Evolutionary conservation across 495 filamentous ascomycete species (phyloP).

Genomic region (Penicillium lagena): DNA sequence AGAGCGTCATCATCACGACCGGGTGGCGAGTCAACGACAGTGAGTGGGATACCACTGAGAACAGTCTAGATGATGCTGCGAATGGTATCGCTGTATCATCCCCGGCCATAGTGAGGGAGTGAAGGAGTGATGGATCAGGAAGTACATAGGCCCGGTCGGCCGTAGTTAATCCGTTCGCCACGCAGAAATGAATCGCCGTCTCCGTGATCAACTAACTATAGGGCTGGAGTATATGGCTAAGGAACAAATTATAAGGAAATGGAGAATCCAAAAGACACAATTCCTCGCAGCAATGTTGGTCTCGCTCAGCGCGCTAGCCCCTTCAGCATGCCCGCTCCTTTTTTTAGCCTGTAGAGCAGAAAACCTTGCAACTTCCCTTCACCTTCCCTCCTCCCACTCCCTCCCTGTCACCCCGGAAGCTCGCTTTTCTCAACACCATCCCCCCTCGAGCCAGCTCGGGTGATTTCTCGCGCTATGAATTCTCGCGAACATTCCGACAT

Average conservation of each 20-base stretch:
- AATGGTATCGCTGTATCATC: no score
- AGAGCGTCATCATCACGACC: no score
- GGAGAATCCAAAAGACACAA: conserved; percentile 4
- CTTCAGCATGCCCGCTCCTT: conserved; percentile 32
- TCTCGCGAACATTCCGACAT: conserved; percentile 42
- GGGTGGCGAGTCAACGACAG: no score
- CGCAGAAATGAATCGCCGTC: conserved; percentile 47
- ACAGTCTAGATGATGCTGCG: no score
- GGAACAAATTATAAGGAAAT: conserved; percentile 22
- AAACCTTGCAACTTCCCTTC: conserved; percentile 28
- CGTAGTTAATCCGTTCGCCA: conserved; percentile 41
- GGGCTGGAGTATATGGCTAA: conserved; percentile 6
- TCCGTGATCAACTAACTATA: conserved; percentile 27
- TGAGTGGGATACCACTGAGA: no score
- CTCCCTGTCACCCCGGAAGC: conserved; percentile 26
- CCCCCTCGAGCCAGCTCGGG: conserved; percentile 3
- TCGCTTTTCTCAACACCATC: conserved; percentile 14
- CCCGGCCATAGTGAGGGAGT: no score
- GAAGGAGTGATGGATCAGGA: no score
- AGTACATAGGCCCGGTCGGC: no score
- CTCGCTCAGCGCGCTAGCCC: conserved; percentile 34
- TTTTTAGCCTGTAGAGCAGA: conserved; percentile 33
- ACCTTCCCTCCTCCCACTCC: conserved; percentile 27
- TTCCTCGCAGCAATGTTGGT: conserved; percentile 25
- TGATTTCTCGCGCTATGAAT: conserved; percentile 28